Base-by-base conservation (phyloP, 164 flowering plant genomes). In the Vitis amurensis region DNA sequence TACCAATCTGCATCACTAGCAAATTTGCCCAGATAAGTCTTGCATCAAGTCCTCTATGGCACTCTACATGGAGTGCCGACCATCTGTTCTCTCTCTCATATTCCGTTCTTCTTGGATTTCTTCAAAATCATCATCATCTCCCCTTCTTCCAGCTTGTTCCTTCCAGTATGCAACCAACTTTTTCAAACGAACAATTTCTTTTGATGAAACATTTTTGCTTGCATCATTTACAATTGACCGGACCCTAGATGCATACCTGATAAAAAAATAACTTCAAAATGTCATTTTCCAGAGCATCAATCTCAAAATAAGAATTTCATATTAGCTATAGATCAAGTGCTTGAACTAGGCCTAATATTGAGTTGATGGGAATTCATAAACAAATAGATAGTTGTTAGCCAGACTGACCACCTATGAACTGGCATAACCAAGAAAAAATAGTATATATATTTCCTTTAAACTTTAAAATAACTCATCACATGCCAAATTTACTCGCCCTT, bases 211-310 rank as follows among this genome's bases (percentile, higher is more conserved):
- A 69, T 96, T 91, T 79, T 93, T 96, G 83, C 90, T 96, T 9
- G 99, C 97, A 69, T 93, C 99, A 82, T 96, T 96, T 19, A 93
- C 89, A 69, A 96, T 93, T 7, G 98, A 86, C 52, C 99, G 75
- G 8, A 96, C 99, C 73, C 99, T 89, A 15, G 99, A 91, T 12
- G 99, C 99, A 83, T 96, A 96, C 85, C 99, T 96, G 78, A 50
- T 63, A 51, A 63, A 61, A 30, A 16, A 15, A 19, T 23, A 51
- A 15, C 59, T 19, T 10, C 31, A 61, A 16, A 55, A 55, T 8
- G 29, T 0, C 29, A 9, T 66, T 66, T 37, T 37, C 17, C 50
- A 63, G 12, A 11, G n/a, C 66, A 44, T 63, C 23, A 63, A 44
- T 9, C 47, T 37, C 44, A 37, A 37, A 37, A 37, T 37, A 3